Conservation (phyloP, 805 yeast species). For the Yamadazyma insecticola region DNA sequence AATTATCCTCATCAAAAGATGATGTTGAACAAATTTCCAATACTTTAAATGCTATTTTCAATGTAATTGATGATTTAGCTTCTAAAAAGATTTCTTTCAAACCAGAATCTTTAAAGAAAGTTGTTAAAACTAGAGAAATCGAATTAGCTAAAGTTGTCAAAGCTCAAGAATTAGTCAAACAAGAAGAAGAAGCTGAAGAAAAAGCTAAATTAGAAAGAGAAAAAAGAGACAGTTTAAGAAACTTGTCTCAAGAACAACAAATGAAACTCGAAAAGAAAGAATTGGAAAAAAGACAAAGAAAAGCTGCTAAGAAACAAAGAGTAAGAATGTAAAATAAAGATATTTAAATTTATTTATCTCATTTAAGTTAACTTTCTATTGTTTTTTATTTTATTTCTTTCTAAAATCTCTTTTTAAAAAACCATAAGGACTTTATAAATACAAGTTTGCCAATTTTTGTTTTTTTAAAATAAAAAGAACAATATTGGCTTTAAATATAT, state of each 20-base stretch:
- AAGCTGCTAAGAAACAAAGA: conserved; percentile 60
- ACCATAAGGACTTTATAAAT: not conserved
- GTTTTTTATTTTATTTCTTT: not conserved
- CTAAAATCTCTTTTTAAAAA: not conserved
- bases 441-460: not conserved
- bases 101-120: conserved; percentile 72
- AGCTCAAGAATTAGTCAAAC: conserved; percentile 56
- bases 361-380: too few species aligned
- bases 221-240: conserved; percentile 53
- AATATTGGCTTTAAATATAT: too few species aligned
- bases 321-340: conserved; percentile 26
- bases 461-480: too few species aligned
- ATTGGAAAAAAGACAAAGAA: conserved; percentile 76
- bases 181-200: conserved; percentile 66
- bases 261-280: conserved; percentile 74
- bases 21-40: conserved; percentile 48
- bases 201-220: conserved; percentile 66
- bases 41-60: conserved; percentile 53
- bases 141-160: conserved; percentile 71
- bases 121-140: conserved; percentile 68
- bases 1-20: conserved; percentile 43
- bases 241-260: conserved; percentile 72
- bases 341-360: not conserved
- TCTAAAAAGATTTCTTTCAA: conserved; percentile 50
- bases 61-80: conserved; percentile 55